phyloP scores from a whole-genome alignment of 2,329 filamentous ascomycete genomes.

The Laburnicola sp. region DNA sequence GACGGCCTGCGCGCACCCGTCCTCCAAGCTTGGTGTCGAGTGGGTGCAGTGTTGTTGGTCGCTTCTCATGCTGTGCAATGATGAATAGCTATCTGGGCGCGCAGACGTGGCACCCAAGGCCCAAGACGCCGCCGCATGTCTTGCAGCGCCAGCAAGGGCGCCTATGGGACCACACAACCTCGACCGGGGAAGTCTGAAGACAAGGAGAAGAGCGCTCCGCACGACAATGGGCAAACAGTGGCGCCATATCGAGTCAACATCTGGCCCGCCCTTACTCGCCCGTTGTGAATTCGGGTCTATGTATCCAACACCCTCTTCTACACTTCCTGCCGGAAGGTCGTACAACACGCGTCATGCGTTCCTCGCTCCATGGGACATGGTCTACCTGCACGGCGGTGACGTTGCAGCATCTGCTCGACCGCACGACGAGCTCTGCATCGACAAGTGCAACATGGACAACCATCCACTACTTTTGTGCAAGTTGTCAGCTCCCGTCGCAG shows the following conservation, averaged over 20 bases:
- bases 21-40: slow-evolving; percentile 32
- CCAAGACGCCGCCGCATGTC: slow-evolving; percentile 21
- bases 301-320: too few relatives aligned
- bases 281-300: too few relatives aligned
- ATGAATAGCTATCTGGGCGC: slow-evolving; percentile 23
- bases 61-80: slow-evolving; percentile 35
- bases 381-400: slow-evolving; percentile 13
- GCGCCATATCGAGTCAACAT: slow-evolving; percentile 8
- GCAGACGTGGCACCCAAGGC: slow-evolving; percentile 16
- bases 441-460: slow-evolving; percentile 2
- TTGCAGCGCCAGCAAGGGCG: slow-evolving; percentile 27
- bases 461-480: background rate
- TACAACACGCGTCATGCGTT: slow-evolving; percentile 20
- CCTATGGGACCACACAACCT: slow-evolving; percentile 19
- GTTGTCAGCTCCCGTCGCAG: background rate
- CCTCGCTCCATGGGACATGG: slow-evolving; percentile 9
- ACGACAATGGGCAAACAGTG: slow-evolving; percentile 11
- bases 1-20: slow-evolving; percentile 19
- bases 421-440: slow-evolving; percentile 8
- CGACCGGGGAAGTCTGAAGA: background rate
- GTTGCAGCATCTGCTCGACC: slow-evolving; percentile 10
- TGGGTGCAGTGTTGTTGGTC: slow-evolving; percentile 28
- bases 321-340: too few relatives aligned
- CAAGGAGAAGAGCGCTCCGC: slow-evolving; percentile 33
- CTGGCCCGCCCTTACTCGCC: slow-evolving; percentile 17